phyloP scores from a whole-genome alignment of 495 filamentous ascomycete genomes.

The Penicillium angulare region DNA sequence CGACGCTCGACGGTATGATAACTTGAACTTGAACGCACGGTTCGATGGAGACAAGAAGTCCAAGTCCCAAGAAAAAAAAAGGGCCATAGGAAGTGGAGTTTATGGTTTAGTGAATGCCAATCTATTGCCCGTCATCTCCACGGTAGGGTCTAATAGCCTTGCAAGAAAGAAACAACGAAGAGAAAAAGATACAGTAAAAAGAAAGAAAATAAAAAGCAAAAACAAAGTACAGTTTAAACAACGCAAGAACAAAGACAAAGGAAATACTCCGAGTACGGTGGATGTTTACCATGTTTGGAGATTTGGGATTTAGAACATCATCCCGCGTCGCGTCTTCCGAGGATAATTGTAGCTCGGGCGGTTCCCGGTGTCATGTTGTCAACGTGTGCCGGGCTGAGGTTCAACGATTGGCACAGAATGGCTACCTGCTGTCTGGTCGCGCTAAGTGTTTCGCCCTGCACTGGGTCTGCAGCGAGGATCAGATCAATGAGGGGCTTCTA shows the following conservation, averaged over 20 bases:
- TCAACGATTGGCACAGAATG: background rate
- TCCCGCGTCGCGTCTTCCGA: constrained; percentile 1
- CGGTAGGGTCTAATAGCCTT: background rate
- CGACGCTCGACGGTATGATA: constrained; percentile 9
- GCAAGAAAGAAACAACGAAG: background rate
- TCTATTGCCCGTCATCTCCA: background rate
- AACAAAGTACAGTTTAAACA: no score
- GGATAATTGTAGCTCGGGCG: background rate
- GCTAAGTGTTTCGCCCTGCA: background rate
- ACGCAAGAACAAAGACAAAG: background rate
- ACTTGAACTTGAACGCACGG: no score
- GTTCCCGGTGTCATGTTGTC: constrained; percentile 1
- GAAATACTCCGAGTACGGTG: background rate
- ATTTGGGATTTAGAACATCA: no score
- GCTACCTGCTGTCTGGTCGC: background rate
- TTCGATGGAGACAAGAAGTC: constrained; percentile 10
- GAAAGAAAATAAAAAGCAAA: background rate
- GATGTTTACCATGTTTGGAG: background rate
- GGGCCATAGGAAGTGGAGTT: background rate
- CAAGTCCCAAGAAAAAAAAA: background rate
- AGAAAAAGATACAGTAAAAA: background rate
- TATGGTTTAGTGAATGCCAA: background rate
- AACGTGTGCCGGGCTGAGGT: background rate
- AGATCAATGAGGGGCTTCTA: constrained; percentile 10
- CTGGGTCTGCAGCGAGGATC: background rate